Evolutionary conservation across 305 asterid species (phyloP).

Genomic region (Solanum aculeatissimum): DNA sequence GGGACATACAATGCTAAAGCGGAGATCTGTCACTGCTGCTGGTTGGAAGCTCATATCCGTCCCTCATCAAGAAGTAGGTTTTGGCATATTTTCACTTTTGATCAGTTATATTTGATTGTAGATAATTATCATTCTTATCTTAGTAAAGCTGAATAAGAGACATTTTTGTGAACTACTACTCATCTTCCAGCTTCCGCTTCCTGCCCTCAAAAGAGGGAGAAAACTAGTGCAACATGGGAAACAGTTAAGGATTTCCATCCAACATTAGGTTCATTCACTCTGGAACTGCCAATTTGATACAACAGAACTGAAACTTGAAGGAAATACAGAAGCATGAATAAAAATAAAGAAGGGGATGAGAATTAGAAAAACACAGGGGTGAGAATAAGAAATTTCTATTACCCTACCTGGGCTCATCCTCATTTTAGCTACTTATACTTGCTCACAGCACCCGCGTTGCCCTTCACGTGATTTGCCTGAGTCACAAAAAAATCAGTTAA

Average conservation of each 20-base stretch:
- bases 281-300: neutral
- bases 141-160: neutral
- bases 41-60: conserved; percentile 82
- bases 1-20: conserved; percentile 85
- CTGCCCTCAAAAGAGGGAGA: neutral
- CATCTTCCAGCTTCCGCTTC: neutral
- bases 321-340: neutral
- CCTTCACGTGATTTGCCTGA: neutral
- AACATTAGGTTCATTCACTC: neutral
- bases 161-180: neutral
- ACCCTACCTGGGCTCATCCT: neutral
- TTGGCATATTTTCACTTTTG: neutral
- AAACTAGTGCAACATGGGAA: neutral
- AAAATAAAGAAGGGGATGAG: neutral
- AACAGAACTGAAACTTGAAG: neutral
- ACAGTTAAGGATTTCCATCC: neutral
- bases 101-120: neutral
- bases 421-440: neutral
- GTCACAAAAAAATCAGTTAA: neutral
- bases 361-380: neutral
- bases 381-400: neutral
- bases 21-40: conserved; percentile 67
- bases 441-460: neutral
- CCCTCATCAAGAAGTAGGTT: conserved; percentile 64
- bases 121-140: neutral